Evolutionary conservation across 116 monocot species (phyloP), one percentile per base, ranked within the genome.

Genomic region (Phalaenopsis hybrid): DNA sequence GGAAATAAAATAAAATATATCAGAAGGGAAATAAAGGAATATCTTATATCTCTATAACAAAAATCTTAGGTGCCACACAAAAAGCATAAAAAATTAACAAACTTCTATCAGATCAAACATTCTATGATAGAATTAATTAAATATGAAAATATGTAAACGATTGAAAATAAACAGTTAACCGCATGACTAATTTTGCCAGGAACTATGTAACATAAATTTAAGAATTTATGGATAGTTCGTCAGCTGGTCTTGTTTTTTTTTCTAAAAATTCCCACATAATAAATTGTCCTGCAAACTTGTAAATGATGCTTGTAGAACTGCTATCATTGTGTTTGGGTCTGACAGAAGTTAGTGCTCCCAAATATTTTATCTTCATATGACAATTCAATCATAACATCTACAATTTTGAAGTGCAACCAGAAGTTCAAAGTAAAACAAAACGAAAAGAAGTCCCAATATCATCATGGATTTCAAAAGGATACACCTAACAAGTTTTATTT

Each of bases 1-100:
- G 91, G 84, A 84, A 80, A 69, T 17, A 45, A 69, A 63, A 23
- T 76, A 37, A 86, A 50, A 52, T 21, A 8, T 67, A 68, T 75
- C 9, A 75, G 17, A 20, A 44, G 12, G 33, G 45, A 75, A 43
- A 18, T 20, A 75, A 46, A 0, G n/a, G 75, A 45, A 75, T 46
- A 34, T 31, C 31, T 31, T 31, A 31, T 31, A 31, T 37, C 72
- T 72, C 31, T 13, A 34, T n/a, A 16, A 13, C 8, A 65, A 23
- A 31, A 33, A 23, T 12, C 34, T 37, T 16, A 72, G 3, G 37
- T 72, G 37, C 4, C 10, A 23, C 34, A 37, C 34, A 72, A 37
- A 65, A 70, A 72, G 34, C 2, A 9, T 9, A 0, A 31, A 72
- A 72, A 72, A 31, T 72, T 72, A 34, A 37, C 15, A 72, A 34